Evolutionary conservation across 192 early-diverging fungal species (phyloP).

Genomic region (Podila verticillata): DNA sequence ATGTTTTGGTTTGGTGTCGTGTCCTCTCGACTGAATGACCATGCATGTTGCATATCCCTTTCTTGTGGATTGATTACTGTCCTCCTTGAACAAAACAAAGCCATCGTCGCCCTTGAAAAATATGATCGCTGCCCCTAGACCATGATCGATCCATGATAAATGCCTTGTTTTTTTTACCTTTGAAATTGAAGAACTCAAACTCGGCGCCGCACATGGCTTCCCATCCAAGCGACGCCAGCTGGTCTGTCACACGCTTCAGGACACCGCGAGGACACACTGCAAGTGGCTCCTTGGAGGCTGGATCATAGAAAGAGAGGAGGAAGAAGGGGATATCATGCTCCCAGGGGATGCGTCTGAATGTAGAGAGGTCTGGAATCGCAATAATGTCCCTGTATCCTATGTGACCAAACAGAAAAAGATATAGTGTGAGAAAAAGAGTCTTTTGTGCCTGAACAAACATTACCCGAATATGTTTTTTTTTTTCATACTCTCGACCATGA

Average conservation of each 20-base stretch:
- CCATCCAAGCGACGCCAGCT: conserved; percentile 65
- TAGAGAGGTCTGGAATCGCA: conserved; percentile 71
- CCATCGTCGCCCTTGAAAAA: no score
- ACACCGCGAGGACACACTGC: conserved; percentile 71
- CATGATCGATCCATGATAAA: background rate
- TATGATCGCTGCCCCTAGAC: no score
- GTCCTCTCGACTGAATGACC: no score
- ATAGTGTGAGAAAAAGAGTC: background rate
- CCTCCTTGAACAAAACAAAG: no score
- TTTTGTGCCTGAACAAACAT: background rate
- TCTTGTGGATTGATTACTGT: no score
- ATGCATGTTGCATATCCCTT: no score
- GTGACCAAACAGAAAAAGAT: conserved; percentile 26
- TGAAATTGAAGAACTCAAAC: conserved; percentile 85
- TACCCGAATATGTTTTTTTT: background rate
- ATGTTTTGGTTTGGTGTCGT: no score
- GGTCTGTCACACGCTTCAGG: conserved; percentile 63
- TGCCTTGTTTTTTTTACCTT: conserved; percentile 57
- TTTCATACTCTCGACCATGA: background rate
- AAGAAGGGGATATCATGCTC: conserved; percentile 79
- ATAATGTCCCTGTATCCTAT: conserved; percentile 64
- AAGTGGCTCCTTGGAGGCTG: conserved; percentile 62
- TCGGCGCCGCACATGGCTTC: conserved; percentile 70
- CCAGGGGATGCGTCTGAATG: conserved; percentile 77
- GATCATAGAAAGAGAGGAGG: conserved; percentile 73